phyloP scores from a whole-genome alignment of 495 filamentous ascomycete genomes.

The Delitschia confertaspora region DNA sequence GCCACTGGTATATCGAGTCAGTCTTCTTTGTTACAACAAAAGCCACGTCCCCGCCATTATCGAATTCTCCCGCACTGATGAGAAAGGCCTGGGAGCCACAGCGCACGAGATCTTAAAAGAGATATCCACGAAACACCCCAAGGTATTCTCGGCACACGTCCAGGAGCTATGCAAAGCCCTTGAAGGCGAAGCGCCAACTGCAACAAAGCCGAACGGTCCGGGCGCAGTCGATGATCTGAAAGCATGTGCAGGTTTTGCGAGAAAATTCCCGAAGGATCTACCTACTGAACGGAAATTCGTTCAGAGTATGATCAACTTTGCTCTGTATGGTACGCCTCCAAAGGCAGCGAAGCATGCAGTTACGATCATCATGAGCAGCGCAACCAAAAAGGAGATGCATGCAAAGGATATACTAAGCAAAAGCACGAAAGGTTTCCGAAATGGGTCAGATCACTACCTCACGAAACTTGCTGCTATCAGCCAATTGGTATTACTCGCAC shows the following conservation, averaged over 20 bases:
- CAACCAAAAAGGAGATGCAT: slow-evolving; percentile 76
- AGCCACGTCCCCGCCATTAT: slow-evolving; percentile 89
- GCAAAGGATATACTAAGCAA: slow-evolving; percentile 73
- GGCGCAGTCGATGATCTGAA: slow-evolving; percentile 80
- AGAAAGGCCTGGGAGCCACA: slow-evolving; percentile 61
- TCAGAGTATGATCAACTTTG: slow-evolving; percentile 69
- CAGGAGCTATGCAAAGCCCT: slow-evolving; percentile 84
- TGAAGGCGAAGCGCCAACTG: slow-evolving; percentile 65
- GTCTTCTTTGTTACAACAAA: slow-evolving; percentile 80
- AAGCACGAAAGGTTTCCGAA: slow-evolving; percentile 66
- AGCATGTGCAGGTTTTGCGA: slow-evolving; percentile 82
- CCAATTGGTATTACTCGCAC: slow-evolving; percentile 72
- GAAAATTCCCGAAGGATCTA: slow-evolving; percentile 73
- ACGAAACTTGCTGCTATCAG: slow-evolving; percentile 73
- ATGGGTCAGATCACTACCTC: slow-evolving; percentile 67
- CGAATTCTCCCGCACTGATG: slow-evolving; percentile 71
- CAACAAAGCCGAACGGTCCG: slow-evolving; percentile 53
- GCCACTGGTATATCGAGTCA: slow-evolving; percentile 75
- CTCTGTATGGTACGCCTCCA: slow-evolving; percentile 69
- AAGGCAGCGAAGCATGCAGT: slow-evolving; percentile 88
- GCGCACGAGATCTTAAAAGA: slow-evolving; percentile 90
- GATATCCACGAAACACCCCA: slow-evolving; percentile 79
- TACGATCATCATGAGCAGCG: slow-evolving; percentile 72
- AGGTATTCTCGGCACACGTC: slow-evolving; percentile 83
- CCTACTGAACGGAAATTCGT: slow-evolving; percentile 77